phyloP scores from a whole-genome alignment of 805 yeast species.

The Wickerhamiella azymoides region DNA sequence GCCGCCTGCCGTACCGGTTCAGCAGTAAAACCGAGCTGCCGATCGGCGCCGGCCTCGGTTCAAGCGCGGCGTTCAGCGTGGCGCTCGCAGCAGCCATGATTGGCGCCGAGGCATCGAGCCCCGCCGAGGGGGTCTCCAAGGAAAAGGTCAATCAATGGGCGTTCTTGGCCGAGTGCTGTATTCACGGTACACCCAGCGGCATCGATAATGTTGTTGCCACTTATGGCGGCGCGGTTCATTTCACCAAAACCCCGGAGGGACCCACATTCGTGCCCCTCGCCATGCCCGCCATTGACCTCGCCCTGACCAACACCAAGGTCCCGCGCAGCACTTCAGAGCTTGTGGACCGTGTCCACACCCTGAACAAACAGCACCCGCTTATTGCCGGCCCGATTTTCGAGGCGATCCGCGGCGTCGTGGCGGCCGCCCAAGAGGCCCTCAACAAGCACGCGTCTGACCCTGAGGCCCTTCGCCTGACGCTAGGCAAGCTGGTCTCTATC shows the following conservation, averaged over 20 bases:
- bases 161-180: constrained; percentile 83
- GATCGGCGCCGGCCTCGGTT: constrained; percentile 93
- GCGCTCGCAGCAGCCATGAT: constrained; percentile 64
- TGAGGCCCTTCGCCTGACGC: constrained; percentile 21
- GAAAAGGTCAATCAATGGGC: constrained; percentile 70
- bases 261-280: constrained; percentile 50
- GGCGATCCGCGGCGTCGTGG: constrained; percentile 62
- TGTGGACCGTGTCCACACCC: constrained; percentile 58
- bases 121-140: constrained; percentile 8
- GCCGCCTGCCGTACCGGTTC: constrained; percentile 33
- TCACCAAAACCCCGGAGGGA: constrained; percentile 41
- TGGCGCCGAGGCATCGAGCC: not conserved
- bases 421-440: constrained; percentile 58
- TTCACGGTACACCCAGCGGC: constrained; percentile 94
- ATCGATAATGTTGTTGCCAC: constrained; percentile 95
- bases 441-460: constrained; percentile 30
- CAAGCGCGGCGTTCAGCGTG: constrained; percentile 83
- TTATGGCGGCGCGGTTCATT: constrained; percentile 89
- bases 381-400: constrained; percentile 47
- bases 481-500: constrained; percentile 43
- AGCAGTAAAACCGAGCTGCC: constrained; percentile 75
- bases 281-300: constrained; percentile 58
- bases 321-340: constrained; percentile 77
- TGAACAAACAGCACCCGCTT: constrained; percentile 40
- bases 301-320: constrained; percentile 74